A percentile compares a stretch with the other conserved stretches of the same genome.
Evolutionary conservation across 805 yeast species (phyloP).

Genomic region (Clavispora carvajalis): DNA sequence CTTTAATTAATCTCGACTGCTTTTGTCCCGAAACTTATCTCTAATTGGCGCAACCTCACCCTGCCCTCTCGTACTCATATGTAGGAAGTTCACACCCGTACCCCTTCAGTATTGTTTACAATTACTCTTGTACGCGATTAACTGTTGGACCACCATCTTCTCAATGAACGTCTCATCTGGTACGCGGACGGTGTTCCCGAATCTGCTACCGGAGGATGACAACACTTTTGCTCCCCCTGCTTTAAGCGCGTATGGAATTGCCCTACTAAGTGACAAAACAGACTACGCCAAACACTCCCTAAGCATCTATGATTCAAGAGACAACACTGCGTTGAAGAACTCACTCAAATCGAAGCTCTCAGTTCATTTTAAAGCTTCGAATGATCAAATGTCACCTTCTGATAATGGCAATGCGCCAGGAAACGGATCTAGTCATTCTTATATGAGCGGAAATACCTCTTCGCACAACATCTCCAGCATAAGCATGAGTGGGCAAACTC

Average conservation of each 20-base stretch:
- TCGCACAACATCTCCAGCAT: conserved; percentile 1
- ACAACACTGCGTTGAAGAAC: conserved; percentile 9
- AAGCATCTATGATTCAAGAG: conserved; percentile 13
- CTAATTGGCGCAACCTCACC: too few species aligned
- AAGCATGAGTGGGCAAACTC: conserved; percentile 1
- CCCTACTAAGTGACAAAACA: conserved; percentile 38
- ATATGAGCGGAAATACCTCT: neutral
- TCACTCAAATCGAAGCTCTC: conserved; percentile 27
- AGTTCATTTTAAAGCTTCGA: conserved; percentile 21
- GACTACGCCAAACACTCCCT: conserved; percentile 6
- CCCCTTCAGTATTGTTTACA: conserved; percentile 1
- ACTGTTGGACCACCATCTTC: neutral
- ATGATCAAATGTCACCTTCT: neutral
- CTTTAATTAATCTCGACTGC: too few species aligned
- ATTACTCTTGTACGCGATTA: conserved; percentile 1
- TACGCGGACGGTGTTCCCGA: conserved; percentile 1
- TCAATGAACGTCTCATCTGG: neutral
- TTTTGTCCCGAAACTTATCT: too few species aligned
- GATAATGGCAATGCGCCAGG: neutral
- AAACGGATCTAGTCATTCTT: neutral
- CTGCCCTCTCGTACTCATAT: too few species aligned
- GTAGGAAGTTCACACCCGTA: conserved; percentile 5
- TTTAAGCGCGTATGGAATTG: conserved; percentile 53
- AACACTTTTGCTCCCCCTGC: conserved; percentile 55
- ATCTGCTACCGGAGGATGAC: conserved; percentile 34